phyloP scores from a whole-genome alignment of 2,329 filamentous ascomycete genomes.

The Calonectria hongkongensis region DNA sequence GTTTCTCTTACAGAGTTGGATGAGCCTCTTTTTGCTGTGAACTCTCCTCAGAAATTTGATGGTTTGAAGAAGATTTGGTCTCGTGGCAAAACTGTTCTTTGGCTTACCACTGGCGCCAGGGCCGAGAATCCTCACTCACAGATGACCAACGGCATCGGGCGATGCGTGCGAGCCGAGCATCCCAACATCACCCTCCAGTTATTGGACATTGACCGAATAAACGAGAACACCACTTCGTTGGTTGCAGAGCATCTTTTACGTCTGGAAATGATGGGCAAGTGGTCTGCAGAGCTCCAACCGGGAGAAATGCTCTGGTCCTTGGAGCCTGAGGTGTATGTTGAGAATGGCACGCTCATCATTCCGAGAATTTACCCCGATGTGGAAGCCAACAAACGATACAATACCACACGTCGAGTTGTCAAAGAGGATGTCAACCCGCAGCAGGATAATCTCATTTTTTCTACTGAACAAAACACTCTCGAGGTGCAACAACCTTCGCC shows the following conservation, averaged over 20 bases:
- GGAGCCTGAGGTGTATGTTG: constrained; percentile 8
- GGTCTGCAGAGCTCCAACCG: background rate
- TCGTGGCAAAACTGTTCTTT: constrained; percentile 3
- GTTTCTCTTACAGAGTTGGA: constrained; percentile 25
- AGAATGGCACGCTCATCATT: background rate
- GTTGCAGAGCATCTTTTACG: background rate
- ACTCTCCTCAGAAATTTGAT: background rate
- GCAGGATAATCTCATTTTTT: background rate
- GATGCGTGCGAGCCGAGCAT: background rate
- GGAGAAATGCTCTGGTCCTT: constrained; percentile 16
- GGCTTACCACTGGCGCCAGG: constrained; percentile 25
- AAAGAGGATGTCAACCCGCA: background rate
- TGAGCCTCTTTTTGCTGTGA: constrained; percentile 6
- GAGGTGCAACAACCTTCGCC: constrained; percentile 10
- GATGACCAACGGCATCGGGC: background rate
- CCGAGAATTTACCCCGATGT: background rate
- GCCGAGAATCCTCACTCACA: constrained; percentile 17
- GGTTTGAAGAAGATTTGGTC: constrained; percentile 1
- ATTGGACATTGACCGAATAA: constrained; percentile 11
- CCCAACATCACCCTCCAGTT: constrained; percentile 19
- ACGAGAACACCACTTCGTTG: background rate
- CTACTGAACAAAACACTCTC: background rate
- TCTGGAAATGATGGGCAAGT: background rate
- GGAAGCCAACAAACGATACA: background rate
- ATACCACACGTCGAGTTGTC: background rate